These are phyloP conservation scores for Hymenoscyphus repandus DNA, from an alignment of 2,329 filamentous ascomycete species.

Conservation along the genomic window DNA sequence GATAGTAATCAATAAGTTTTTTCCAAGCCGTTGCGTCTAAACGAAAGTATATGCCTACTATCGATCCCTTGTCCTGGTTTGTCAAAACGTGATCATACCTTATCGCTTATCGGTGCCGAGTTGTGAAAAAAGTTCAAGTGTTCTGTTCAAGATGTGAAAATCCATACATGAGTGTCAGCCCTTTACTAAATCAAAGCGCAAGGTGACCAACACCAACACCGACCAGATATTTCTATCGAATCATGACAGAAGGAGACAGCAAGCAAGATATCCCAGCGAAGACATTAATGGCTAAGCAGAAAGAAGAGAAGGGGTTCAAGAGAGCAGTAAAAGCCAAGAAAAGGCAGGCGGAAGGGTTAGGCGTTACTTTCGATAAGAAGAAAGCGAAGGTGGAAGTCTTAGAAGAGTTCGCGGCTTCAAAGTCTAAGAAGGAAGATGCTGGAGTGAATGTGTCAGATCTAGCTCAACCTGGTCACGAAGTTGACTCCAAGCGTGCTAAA, in stretches of 20 bases:
- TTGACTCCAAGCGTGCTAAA: slow-evolving; percentile 5
- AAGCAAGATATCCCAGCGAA: slow-evolving; percentile 18
- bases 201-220: slow-evolving; percentile 3
- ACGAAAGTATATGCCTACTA: no score
- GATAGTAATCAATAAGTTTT: no score
- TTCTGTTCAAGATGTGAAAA: background rate
- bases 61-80: no score
- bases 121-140: slow-evolving; percentile 3
- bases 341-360: slow-evolving; percentile 19
- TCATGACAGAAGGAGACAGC: slow-evolving; percentile 19
- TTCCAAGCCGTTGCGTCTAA: no score
- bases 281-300: slow-evolving; percentile 16
- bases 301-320: slow-evolving; percentile 27
- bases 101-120: slow-evolving; percentile 7
- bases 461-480: slow-evolving; percentile 7
- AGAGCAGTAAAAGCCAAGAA: slow-evolving; percentile 24
- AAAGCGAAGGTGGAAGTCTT: slow-evolving; percentile 22
- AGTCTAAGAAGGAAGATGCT: slow-evolving; percentile 4
- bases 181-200: background rate
- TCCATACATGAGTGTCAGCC: no score
- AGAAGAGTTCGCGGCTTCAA: slow-evolving; percentile 10
- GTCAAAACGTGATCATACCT: background rate
- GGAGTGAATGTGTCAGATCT: slow-evolving; percentile 6
- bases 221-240: slow-evolving; percentile 13
- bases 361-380: slow-evolving; percentile 22